Evolutionary conservation across 179 eudicot species (phyloP).

Genomic region (Patellifolia procumbens): DNA sequence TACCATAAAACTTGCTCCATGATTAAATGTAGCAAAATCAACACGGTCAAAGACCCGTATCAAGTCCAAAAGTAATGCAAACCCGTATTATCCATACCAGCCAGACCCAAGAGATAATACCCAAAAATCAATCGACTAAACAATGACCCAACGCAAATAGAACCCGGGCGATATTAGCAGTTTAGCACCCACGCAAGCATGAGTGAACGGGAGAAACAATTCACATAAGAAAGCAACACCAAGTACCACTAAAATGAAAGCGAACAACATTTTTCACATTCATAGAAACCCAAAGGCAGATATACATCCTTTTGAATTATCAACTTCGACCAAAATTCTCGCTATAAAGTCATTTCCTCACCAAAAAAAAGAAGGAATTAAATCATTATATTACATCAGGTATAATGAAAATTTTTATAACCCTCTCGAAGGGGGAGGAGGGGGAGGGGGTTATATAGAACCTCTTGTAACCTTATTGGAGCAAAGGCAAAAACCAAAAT

Average conservation of each 20-base stretch:
- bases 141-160: too few relatives aligned
- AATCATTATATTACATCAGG: slow-evolving; percentile 37
- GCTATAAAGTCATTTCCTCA: slow-evolving; percentile 26
- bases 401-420: slow-evolving; percentile 22
- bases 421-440: background rate
- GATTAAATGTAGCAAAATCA: too few relatives aligned
- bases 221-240: background rate
- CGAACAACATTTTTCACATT: slow-evolving; percentile 22
- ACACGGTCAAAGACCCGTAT: too few relatives aligned
- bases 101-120: too few relatives aligned
- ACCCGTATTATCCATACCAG: too few relatives aligned
- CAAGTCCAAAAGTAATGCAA: too few relatives aligned
- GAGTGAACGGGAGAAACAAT: too few relatives aligned
- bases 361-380: slow-evolving; percentile 16
- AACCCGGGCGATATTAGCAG: too few relatives aligned
- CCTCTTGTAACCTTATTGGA: slow-evolving; percentile 29
- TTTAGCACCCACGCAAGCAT: too few relatives aligned
- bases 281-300: slow-evolving; percentile 7
- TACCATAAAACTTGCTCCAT: too few relatives aligned
- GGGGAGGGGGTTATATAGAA: slow-evolving; percentile 10
- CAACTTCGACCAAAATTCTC: slow-evolving; percentile 31
- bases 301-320: slow-evolving; percentile 26
- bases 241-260: background rate
- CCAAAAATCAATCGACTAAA: too few relatives aligned
- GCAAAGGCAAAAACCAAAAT: slow-evolving; percentile 29